phyloP scores from a whole-genome alignment of 352 stramenopile species.

The Globisporangium megalacanthum region DNA sequence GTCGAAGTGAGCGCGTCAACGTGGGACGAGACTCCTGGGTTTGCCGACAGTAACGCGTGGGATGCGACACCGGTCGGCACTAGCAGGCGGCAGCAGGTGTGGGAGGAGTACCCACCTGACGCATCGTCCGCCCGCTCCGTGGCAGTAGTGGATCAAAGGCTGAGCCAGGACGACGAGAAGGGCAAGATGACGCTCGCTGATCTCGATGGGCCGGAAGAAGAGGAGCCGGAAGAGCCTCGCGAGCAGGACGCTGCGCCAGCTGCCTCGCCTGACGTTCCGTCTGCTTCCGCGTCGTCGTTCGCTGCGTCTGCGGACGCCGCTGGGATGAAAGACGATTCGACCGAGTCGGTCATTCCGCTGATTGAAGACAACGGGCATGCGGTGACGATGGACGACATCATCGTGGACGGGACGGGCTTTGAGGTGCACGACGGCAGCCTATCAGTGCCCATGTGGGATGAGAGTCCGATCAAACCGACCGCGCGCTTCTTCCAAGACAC shows the following conservation, averaged over 20 bases:
- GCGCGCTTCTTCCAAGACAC: background rate
- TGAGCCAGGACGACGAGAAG: background rate
- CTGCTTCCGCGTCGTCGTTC: background rate
- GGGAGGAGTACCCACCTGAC: slow-evolving; percentile 1
- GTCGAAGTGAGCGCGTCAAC: background rate
- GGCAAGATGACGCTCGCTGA: slow-evolving; percentile 4
- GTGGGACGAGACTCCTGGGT: slow-evolving; percentile 10
- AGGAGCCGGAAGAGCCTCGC: background rate
- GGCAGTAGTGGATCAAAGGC: background rate
- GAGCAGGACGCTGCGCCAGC: background rate
- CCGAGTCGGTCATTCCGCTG: slow-evolving; percentile 1
- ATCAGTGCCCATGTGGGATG: slow-evolving; percentile 1
- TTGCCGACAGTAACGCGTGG: background rate
- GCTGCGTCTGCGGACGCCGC: background rate
- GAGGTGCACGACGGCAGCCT: background rate
- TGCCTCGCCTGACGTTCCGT: background rate
- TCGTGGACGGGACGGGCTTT: background rate
- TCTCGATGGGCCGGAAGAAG: background rate
- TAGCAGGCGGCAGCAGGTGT: slow-evolving; percentile 6
- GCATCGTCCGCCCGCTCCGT: background rate
- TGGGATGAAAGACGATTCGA: background rate
- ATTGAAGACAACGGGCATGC: background rate
- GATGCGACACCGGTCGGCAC: slow-evolving; percentile 6
- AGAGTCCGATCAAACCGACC: background rate
- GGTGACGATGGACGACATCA: slow-evolving; percentile 2